These are phyloP conservation scores for Candida chauliodis DNA, from an alignment of 805 yeast genomes.

Conservation along the genomic window DNA sequence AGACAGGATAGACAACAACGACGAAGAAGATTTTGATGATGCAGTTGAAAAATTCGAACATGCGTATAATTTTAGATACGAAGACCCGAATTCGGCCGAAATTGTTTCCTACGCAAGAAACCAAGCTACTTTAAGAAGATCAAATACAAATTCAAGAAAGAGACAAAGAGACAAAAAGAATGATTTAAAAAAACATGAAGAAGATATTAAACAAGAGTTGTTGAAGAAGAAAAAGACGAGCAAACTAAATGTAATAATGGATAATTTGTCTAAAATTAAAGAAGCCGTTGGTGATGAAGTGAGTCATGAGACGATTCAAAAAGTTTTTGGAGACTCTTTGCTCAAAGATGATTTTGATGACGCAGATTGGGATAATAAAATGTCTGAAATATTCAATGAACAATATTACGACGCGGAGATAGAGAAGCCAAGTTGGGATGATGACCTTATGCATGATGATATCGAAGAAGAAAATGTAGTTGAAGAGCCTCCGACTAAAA, in stretches of 20 bases:
- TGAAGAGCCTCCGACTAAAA: constrained; percentile 25
- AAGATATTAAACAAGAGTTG: constrained; percentile 53
- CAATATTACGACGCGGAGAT: constrained; percentile 60
- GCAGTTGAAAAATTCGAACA: constrained; percentile 89
- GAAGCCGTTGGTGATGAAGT: constrained; percentile 67
- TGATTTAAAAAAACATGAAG: constrained; percentile 49
- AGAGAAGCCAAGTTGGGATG: constrained; percentile 39
- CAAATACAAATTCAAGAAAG: constrained; percentile 70
- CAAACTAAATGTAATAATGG: constrained; percentile 75
- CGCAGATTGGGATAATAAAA: constrained; percentile 84
- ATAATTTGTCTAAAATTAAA: constrained; percentile 60
- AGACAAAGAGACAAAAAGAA: constrained; percentile 72
- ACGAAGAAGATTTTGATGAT: constrained; percentile 84
- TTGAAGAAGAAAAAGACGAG: constrained; percentile 68
- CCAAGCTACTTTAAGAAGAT: constrained; percentile 87
- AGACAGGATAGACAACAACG: constrained; percentile 50
- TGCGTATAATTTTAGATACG: constrained; percentile 92
- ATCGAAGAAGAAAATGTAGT: constrained; percentile 11
- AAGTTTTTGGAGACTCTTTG: constrained; percentile 70
- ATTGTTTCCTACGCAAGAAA: constrained; percentile 92
- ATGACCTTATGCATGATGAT: constrained; percentile 20
- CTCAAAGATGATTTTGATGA: constrained; percentile 86
- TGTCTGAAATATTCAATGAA: constrained; percentile 83
- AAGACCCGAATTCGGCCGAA: constrained; percentile 87
- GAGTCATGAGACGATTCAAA: constrained; percentile 54